Conservation (phyloP, 2,329 filamentous ascomycete species). For the Ceratocystis diversiconidia region DNA sequence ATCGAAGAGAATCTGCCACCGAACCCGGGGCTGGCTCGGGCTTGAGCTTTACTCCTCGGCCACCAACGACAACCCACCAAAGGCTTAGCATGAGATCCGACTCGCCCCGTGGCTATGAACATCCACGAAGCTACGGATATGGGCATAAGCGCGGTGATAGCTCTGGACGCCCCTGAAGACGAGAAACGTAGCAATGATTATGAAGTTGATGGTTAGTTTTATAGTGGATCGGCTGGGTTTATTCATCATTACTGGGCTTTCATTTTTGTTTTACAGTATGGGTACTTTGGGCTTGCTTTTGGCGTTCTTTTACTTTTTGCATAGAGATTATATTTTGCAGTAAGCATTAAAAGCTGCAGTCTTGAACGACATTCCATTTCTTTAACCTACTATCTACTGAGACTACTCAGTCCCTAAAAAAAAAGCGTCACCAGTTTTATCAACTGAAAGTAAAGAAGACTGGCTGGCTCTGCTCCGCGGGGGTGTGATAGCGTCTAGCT, state of each 20-base stretch:
- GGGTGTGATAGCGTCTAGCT: too few relatives aligned
- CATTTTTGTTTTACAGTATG: background rate
- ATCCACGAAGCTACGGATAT: background rate
- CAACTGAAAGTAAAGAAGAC: too few relatives aligned
- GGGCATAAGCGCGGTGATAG: background rate
- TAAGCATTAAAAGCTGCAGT: background rate
- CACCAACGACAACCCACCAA: constrained; percentile 2
- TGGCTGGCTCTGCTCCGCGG: too few relatives aligned
- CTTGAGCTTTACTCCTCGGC: background rate
- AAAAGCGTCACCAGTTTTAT: too few relatives aligned
- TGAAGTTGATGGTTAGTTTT: constrained; percentile 1
- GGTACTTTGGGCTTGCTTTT: background rate
- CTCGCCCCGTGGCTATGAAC: background rate
- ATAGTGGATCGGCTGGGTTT: background rate
- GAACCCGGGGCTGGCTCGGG: constrained; percentile 32
- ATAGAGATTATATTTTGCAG: background rate
- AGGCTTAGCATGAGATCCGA: background rate
- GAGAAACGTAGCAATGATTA: constrained; percentile 2
- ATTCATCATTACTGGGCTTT: background rate
- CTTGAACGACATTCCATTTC: too few relatives aligned
- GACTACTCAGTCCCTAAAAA: too few relatives aligned
- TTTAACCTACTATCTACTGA: too few relatives aligned
- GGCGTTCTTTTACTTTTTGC: background rate
- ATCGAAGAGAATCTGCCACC: background rate
- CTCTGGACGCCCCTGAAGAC: background rate